phyloP scores from a whole-genome alignment of 2,329 filamentous ascomycete species.

The Didymella pinodella region DNA sequence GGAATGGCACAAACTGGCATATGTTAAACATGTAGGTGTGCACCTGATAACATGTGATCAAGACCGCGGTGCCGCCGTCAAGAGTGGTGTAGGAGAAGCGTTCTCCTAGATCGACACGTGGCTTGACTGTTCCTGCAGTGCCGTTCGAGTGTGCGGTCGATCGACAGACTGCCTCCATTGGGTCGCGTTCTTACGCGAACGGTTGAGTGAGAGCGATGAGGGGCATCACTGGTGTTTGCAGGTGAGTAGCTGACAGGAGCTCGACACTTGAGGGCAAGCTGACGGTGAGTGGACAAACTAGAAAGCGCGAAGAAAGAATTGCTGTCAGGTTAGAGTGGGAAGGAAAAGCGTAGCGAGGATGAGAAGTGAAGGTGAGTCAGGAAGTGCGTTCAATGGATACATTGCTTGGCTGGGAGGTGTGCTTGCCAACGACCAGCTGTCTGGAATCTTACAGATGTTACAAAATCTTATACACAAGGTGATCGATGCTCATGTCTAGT shows the following conservation, averaged over 20 bases:
- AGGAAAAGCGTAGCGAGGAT: not conserved
- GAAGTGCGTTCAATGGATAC: not conserved
- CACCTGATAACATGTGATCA: not conserved
- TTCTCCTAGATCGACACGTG: not conserved
- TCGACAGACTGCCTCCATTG: no score
- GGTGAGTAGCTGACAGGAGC: no score
- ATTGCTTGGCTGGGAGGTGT: not conserved
- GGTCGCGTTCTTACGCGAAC: no score
- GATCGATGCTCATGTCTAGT: conserved; percentile 26
- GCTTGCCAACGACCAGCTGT: not conserved
- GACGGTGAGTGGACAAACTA: no score
- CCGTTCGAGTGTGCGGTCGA: no score
- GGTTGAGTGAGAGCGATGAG: no score
- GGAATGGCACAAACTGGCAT: not conserved
- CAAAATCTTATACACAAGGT: conserved; percentile 33
- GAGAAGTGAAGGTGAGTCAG: not conserved
- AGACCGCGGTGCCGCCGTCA: no score
- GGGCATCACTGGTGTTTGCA: no score
- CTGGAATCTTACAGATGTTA: conserved; percentile 29
- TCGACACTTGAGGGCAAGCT: no score
- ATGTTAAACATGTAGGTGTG: not conserved
- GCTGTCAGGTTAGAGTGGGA: no score
- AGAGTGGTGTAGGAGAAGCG: not conserved
- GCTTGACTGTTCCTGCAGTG: no score
- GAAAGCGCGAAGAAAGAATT: no score